A percentile compares a stretch with the other conserved stretches of the same genome.
phyloP scores from a whole-genome alignment of 345 rosid genomes.

The Euphorbia tirucalli region DNA sequence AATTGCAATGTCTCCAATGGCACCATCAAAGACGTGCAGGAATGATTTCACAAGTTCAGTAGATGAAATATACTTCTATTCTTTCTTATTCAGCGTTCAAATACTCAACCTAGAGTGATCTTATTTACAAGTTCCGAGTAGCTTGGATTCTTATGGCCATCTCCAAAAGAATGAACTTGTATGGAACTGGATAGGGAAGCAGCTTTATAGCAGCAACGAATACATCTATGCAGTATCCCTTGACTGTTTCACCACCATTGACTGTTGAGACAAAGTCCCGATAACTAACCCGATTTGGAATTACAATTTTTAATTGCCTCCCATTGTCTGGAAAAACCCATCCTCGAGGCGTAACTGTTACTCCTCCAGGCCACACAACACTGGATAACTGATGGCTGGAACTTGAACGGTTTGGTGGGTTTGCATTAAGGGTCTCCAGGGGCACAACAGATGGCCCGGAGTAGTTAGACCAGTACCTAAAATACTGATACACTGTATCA shows the following conservation, averaged over 20 bases:
- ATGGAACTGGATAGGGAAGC: conserved; percentile 71
- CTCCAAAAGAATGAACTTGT: conserved; percentile 72
- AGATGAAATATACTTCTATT: neutral
- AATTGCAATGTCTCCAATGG: conserved; percentile 76
- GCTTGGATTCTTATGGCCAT: conserved; percentile 72
- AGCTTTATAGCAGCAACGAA: conserved; percentile 69
- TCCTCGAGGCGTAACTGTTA: conserved; percentile 62
- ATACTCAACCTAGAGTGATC: conserved; percentile 60
- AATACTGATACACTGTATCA: conserved; percentile 39
- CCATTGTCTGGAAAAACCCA: conserved; percentile 93
- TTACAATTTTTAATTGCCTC: conserved; percentile 63
- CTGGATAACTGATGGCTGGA: conserved; percentile 57
- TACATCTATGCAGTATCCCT: conserved; percentile 75
- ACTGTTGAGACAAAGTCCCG: conserved; percentile 43
- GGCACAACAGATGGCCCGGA: conserved; percentile 70
- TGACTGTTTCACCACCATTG: conserved; percentile 50
- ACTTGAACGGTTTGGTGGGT: conserved; percentile 62
- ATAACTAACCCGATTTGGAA: conserved; percentile 69
- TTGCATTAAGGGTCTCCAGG: conserved; percentile 66
- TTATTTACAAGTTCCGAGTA: conserved; percentile 58
- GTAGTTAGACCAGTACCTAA: conserved; percentile 92
- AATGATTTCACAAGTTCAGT: conserved; percentile 14
- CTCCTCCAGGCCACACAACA: conserved; percentile 93
- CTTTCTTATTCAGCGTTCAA: neutral
- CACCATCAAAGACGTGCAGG: conserved; percentile 76